These are phyloP conservation scores for Globisporangium cylindrosporum DNA, from an alignment of 352 stramenopile species.

Conservation along the genomic window DNA sequence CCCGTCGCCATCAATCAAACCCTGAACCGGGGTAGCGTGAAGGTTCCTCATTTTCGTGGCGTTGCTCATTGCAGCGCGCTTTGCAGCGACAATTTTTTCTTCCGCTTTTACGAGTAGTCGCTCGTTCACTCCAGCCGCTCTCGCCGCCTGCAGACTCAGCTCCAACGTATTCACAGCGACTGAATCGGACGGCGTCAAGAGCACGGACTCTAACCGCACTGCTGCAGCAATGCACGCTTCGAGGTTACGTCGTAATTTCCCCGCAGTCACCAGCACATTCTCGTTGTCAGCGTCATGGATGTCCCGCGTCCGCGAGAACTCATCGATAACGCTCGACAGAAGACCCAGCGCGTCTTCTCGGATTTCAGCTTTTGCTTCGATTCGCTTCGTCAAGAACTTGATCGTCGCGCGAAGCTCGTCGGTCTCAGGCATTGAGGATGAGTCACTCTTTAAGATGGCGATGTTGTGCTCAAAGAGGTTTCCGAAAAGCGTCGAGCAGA, in stretches of 20 bases:
- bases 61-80: conserved; percentile 27
- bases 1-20: conserved; percentile 8
- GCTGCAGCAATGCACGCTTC: conserved; percentile 47
- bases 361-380: conserved; percentile 52
- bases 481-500: conserved; percentile 44
- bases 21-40: background rate
- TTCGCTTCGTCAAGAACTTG: conserved; percentile 49
- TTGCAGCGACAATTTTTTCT: conserved; percentile 44
- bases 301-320: conserved; percentile 36
- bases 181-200: conserved; percentile 40
- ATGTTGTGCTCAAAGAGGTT: conserved; percentile 47
- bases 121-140: conserved; percentile 57
- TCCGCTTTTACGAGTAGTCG: conserved; percentile 58
- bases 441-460: conserved; percentile 24
- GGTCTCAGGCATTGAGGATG: conserved; percentile 12
- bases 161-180: conserved; percentile 51
- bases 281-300: conserved; percentile 29
- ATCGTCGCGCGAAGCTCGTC: conserved; percentile 54
- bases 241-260: conserved; percentile 44
- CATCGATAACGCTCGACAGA: conserved; percentile 46
- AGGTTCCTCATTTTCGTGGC: background rate
- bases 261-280: conserved; percentile 36
- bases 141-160: conserved; percentile 50
- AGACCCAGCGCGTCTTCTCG: conserved; percentile 58
- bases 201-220: conserved; percentile 40